A percentile compares a stretch with the other conserved stretches of the same genome.
Evolutionary conservation across 768 basidiomycete species (phyloP).

Genomic region (Leccinum variicolor): DNA sequence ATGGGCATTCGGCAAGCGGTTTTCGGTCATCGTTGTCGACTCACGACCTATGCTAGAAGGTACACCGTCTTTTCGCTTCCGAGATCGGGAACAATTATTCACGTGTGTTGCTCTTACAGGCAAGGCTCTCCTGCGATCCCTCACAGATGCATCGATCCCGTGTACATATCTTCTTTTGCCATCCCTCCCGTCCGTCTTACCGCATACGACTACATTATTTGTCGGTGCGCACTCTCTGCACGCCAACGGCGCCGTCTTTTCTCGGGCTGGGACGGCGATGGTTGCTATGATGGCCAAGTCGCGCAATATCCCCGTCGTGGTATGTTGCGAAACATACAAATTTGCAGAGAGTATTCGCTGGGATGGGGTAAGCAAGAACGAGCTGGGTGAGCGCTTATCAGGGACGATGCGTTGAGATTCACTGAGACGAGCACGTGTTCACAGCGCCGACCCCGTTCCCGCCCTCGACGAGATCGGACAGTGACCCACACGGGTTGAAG

Average conservation of each 20-base stretch:
- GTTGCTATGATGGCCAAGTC: conserved; percentile 96
- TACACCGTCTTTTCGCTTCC: conserved; percentile 16
- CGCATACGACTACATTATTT: conserved; percentile 79
- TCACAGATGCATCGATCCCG: conserved; percentile 67
- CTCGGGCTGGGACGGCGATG: conserved; percentile 91
- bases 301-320: conserved; percentile 87
- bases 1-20: conserved; percentile 66
- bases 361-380: conserved; percentile 95
- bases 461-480: conserved; percentile 9
- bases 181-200: conserved; percentile 74
- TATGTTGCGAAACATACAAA: conserved; percentile 99
- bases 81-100: neutral
- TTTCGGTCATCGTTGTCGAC: conserved; percentile 92
- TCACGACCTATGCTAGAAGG: conserved; percentile 95
- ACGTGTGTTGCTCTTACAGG: conserved; percentile 42
- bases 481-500: conserved; percentile 23
- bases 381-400: conserved; percentile 62
- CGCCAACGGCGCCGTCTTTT: conserved; percentile 91
- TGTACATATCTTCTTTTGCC: conserved; percentile 93
- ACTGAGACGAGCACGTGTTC: conserved; percentile 4
- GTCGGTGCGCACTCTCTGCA: conserved; percentile 94
- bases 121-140: conserved; percentile 67
- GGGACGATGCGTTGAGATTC: neutral
- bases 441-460: conserved; percentile 30
- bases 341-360: conserved; percentile 90